Conservation (phyloP, 2,329 filamentous ascomycete genomes). For the Grosmannia serpens region DNA sequence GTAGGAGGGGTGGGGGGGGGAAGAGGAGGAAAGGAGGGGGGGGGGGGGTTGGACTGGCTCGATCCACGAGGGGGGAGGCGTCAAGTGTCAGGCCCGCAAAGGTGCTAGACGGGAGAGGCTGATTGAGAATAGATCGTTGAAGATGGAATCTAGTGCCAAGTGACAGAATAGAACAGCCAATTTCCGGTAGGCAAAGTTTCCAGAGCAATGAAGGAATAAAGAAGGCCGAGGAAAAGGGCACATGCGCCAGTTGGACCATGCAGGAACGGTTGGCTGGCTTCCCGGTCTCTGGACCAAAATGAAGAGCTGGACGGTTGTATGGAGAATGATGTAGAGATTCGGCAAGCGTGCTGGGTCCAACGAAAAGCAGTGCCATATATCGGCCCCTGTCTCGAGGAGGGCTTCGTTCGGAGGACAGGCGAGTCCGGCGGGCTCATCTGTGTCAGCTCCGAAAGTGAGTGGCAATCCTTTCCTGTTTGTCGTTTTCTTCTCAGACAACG, state of each 20-base stretch:
- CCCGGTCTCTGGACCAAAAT: too few relatives aligned
- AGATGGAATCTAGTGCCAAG: neutral
- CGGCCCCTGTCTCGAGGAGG: too few relatives aligned
- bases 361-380: too few relatives aligned
- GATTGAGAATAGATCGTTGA: neutral
- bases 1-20: neutral
- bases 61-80: neutral
- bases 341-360: too few relatives aligned
- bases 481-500: neutral
- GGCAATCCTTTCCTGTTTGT: neutral
- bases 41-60: neutral
- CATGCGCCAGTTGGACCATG: too few relatives aligned
- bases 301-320: too few relatives aligned
- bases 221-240: too few relatives aligned
- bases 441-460: neutral
- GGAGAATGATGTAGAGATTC: too few relatives aligned
- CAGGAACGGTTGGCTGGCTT: too few relatives aligned
- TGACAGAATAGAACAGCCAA: too few relatives aligned
- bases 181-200: too few relatives aligned
- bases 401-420: neutral
- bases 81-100: neutral
- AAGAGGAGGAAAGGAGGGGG: neutral
- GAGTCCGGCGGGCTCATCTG: neutral
- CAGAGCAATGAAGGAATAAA: too few relatives aligned
- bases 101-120: neutral